Conservation (phyloP, 306 rosid genomes). For the Ceratonia siliqua region DNA sequence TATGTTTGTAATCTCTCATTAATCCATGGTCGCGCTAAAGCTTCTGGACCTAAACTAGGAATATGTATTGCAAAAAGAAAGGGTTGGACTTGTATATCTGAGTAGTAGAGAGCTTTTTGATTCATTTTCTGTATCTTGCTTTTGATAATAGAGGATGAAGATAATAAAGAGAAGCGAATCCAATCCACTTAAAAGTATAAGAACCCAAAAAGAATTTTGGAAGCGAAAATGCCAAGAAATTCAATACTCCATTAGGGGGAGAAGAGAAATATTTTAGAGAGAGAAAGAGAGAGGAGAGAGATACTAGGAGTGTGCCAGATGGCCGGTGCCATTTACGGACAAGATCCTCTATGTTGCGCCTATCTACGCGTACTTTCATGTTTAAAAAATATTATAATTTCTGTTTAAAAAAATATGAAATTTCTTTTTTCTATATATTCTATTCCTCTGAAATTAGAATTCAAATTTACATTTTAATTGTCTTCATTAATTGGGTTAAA, state of each 20-base stretch:
- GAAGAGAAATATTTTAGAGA: background rate
- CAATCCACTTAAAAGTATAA: background rate
- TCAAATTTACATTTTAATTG: too few relatives aligned
- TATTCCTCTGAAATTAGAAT: too few relatives aligned
- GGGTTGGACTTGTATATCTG: background rate
- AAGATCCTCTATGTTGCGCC: conserved; percentile 22
- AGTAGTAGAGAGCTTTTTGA: background rate
- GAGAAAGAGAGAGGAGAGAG: background rate
- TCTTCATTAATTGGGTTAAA: too few relatives aligned
- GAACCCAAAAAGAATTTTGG: conserved; percentile 2
- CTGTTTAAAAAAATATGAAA: too few relatives aligned
- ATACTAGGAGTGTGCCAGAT: background rate
- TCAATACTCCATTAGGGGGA: background rate
- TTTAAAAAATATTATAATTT: too few relatives aligned
- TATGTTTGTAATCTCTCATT: background rate
- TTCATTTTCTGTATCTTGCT: background rate
- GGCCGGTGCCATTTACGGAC: background rate
- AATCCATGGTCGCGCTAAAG: background rate
- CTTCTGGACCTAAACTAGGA: background rate
- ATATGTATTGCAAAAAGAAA: background rate
- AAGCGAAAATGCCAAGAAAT: background rate
- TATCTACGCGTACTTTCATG: conserved; percentile 6
- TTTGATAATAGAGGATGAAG: background rate
- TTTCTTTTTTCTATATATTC: too few relatives aligned
- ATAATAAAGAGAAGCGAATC: background rate